Evolutionary conservation across 2,329 filamentous ascomycete genomes (phyloP).

Genomic region (Fusarium nodosum): DNA sequence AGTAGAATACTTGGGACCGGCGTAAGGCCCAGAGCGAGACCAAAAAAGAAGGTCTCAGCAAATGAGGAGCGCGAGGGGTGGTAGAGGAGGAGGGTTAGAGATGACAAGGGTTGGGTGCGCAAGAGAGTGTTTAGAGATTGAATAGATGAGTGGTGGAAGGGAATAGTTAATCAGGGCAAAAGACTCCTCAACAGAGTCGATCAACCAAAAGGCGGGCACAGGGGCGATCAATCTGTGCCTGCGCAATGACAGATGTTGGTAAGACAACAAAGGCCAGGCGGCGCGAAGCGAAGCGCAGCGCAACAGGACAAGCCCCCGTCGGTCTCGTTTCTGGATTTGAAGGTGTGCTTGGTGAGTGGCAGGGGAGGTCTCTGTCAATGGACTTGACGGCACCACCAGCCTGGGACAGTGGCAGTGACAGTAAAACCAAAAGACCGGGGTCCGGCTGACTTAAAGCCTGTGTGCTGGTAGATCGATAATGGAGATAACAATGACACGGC

Average conservation of each 20-base stretch:
- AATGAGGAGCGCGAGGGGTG: conserved; percentile 10
- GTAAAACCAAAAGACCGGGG: conserved; percentile 35
- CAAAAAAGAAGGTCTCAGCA: conserved; percentile 24
- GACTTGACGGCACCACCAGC: conserved; percentile 40
- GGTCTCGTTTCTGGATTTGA: conserved; percentile 29
- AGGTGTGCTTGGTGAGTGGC: conserved; percentile 37
- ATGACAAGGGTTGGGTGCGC: conserved; percentile 19
- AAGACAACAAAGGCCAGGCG: conserved; percentile 39
- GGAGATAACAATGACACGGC: conserved; percentile 18
- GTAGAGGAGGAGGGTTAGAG: not conserved
- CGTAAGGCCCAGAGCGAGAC: conserved; percentile 27
- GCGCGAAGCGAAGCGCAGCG: conserved; percentile 28
- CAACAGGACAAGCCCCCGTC: conserved; percentile 24
- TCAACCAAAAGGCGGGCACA: conserved; percentile 32
- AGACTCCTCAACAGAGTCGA: conserved; percentile 28
- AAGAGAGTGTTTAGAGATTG: conserved; percentile 3
- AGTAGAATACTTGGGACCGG: conserved; percentile 41
- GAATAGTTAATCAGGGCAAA: conserved; percentile 20
- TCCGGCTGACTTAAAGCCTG: conserved; percentile 10
- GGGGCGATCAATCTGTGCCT: conserved; percentile 31
- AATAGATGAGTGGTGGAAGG: not conserved
- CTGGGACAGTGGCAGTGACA: conserved; percentile 21
- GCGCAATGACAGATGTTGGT: conserved; percentile 35
- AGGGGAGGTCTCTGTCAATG: conserved; percentile 36
- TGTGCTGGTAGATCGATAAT: conserved; percentile 37